Conservation (phyloP, 108 stramenopile species). For the Parietichytrium sp. region DNA sequence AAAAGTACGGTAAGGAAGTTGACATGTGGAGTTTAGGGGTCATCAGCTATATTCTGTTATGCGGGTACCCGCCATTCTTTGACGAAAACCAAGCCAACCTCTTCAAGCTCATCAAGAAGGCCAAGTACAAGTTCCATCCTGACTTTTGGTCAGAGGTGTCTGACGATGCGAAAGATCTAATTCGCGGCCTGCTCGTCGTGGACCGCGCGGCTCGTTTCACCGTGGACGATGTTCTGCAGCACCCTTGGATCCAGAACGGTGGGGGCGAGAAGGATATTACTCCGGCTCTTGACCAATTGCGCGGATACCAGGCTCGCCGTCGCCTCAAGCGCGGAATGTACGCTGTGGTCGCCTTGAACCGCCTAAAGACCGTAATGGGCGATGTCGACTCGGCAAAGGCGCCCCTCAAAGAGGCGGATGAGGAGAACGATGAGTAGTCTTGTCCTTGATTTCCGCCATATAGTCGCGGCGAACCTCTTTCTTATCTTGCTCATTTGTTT, state of each 20-base stretch:
- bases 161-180: conserved; percentile 58
- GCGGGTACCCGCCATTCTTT: conserved; percentile 74
- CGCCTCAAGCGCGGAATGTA: conserved; percentile 9
- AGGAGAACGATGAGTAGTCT: too few species aligned
- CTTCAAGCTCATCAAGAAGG: conserved; percentile 52
- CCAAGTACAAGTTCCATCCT: conserved; percentile 50
- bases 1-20: conserved; percentile 51
- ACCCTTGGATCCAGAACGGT: conserved; percentile 38
- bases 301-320: conserved; percentile 20
- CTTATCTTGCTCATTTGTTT: too few species aligned
- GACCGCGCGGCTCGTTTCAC: conserved; percentile 55
- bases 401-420: too few species aligned
- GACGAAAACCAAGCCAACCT: conserved; percentile 43
- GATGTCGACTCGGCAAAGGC: too few species aligned
- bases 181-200: conserved; percentile 52
- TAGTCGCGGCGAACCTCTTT: too few species aligned
- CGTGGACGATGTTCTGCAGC: conserved; percentile 54
- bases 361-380: too few species aligned
- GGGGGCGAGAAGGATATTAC: conserved; percentile 25
- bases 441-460: too few species aligned
- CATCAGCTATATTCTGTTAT: conserved; percentile 90
- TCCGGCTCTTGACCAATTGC: neutral
- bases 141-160: conserved; percentile 51
- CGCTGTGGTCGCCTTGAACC: neutral
- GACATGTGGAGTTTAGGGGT: conserved; percentile 97